These are phyloP conservation scores for Tilletia indica DNA, from an alignment of 1,284 basidiomycete genomes.

Conservation along the genomic window DNA sequence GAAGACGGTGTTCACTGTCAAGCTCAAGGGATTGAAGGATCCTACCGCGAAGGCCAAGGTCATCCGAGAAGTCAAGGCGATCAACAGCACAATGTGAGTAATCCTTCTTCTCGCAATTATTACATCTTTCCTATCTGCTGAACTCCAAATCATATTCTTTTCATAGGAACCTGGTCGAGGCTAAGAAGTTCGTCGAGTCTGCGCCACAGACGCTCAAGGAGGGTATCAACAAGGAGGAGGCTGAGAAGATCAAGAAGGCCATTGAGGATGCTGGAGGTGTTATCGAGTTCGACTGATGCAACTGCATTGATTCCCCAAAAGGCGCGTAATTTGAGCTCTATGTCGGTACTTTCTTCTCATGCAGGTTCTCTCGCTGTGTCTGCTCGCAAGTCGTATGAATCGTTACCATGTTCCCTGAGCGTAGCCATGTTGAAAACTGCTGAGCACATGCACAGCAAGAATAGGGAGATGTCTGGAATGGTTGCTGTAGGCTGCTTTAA, in stretches of 20 bases:
- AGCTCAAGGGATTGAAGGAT: constrained; percentile 56
- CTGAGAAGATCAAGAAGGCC: constrained; percentile 88
- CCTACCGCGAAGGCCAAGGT: constrained; percentile 77
- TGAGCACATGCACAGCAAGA: too few relatives aligned
- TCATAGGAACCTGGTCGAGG: constrained; percentile 61
- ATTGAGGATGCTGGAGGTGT: constrained; percentile 87
- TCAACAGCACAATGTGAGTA: constrained; percentile 47
- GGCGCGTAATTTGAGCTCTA: too few relatives aligned
- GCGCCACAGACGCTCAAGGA: constrained; percentile 93
- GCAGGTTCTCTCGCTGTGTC: too few relatives aligned
- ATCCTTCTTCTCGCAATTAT: background rate
- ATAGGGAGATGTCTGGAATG: too few relatives aligned
- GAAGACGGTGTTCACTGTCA: constrained; percentile 96
- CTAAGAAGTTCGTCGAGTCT: constrained; percentile 99
- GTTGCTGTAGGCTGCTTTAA: too few relatives aligned
- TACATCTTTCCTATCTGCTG: background rate
- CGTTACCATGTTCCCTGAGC: too few relatives aligned
- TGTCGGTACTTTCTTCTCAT: too few relatives aligned
- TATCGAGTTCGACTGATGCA: constrained; percentile 62
- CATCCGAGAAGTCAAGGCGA: constrained; percentile 93
- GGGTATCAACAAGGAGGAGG: constrained; percentile 93
- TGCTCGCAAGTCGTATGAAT: too few relatives aligned
- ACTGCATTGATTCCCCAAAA: background rate
- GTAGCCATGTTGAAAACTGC: too few relatives aligned
- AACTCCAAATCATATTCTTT: background rate